Evolutionary conservation across 2,329 filamentous ascomycete genomes (phyloP), one percentile per base, ranked within the genome.

Genomic region (Bipolaris zeicola): DNA sequence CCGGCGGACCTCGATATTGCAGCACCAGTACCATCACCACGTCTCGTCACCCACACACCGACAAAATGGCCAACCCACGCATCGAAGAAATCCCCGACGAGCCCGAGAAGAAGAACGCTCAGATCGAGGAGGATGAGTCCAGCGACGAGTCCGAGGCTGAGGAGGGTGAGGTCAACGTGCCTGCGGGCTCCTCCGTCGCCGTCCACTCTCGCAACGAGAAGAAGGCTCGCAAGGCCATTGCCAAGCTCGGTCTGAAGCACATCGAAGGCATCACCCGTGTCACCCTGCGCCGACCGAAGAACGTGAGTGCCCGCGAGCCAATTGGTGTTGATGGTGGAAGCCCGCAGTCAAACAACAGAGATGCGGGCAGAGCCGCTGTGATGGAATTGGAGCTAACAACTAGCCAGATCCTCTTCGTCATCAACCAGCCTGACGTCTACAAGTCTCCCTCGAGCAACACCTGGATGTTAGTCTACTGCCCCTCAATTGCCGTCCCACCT

Each of bases 131-230:
- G 72, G 88, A 88, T 64, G 84, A 84, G 65, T 87, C 88, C 66
- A 87, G 85, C 82, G 87, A 87, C 74, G 89, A 91, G 69, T 90
- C 89, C 72, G 90, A 90, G 73, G 88, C 86, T 72, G 92, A 95
- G 79, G 87, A 83, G 69, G 86, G 83, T 62, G 86, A 88, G 76
- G 80, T 83, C 72, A 83, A 80, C 78, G 87, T 89, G 72, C 92
- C 94, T 77, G 89, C 90, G 69, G 95, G 94, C 77, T 91, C 92
- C 75, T 87, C 89, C 66, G 90, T 94, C 76, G 87, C 95, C 73
- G 89, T 99, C 76, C 94, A 98, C 87, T 96, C 92, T 78, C 92
- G 95, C 81, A 98, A 98, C 84, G 95, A 99, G 90, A 99, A 99
- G 91, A 99, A 99, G 89, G 96, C 95, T 74, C 90, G 95, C 83